Percentiles rank a stretch among this genome's conserved stretches.
Evolutionary conservation across 208 protist genomes (phyloP).

Genomic region (Leishmania major): DNA sequence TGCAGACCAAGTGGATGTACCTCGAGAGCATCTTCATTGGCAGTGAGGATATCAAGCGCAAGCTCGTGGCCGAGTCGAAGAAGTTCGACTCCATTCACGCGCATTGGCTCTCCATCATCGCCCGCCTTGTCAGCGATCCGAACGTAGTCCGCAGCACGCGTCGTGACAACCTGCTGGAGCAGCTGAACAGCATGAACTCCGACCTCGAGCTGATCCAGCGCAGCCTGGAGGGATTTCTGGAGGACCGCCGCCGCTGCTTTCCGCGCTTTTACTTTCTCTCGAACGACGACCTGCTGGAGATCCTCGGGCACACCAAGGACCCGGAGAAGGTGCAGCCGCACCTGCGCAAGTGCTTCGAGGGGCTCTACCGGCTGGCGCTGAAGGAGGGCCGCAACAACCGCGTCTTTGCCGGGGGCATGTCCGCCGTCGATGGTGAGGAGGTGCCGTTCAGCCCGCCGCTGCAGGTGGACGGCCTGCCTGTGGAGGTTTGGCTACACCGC

Average conservation of each 20-base stretch:
- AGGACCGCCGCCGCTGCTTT: slow-evolving; percentile 96
- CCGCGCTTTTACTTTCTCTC: slow-evolving; percentile 99
- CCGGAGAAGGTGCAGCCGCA: slow-evolving; percentile 96
- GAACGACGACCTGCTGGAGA: slow-evolving; percentile 98
- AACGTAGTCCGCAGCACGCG: slow-evolving; percentile 90
- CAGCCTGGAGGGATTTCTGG: slow-evolving; percentile 96
- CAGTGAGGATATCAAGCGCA: slow-evolving; percentile 97
- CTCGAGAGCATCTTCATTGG: slow-evolving; percentile 97
- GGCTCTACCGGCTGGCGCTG: slow-evolving; percentile 90
- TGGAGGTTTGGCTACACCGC: slow-evolving; percentile 94
- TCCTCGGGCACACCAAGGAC: slow-evolving; percentile 97
- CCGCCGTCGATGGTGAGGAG: slow-evolving; percentile 92
- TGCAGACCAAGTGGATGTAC: slow-evolving; percentile 98
- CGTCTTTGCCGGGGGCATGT: slow-evolving; percentile 86
- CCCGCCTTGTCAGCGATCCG: slow-evolving; percentile 85
- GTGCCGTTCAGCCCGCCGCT: slow-evolving; percentile 91
- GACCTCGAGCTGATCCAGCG: slow-evolving; percentile 98
- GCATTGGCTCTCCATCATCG: slow-evolving; percentile 93
- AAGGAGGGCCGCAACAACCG: slow-evolving; percentile 68
- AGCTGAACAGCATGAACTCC: slow-evolving; percentile 93
- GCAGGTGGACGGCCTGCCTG: slow-evolving; percentile 88
- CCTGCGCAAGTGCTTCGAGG: slow-evolving; percentile 98
- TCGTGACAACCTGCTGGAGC: slow-evolving; percentile 91
- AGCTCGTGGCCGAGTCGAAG: slow-evolving; percentile 96
- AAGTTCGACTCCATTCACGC: slow-evolving; percentile 96